A percentile compares a stretch with the other conserved stretches of the same genome.
These are phyloP conservation scores for Telopea speciosissima DNA, from an alignment of 177 flowering plant species.

Conservation along the genomic window DNA sequence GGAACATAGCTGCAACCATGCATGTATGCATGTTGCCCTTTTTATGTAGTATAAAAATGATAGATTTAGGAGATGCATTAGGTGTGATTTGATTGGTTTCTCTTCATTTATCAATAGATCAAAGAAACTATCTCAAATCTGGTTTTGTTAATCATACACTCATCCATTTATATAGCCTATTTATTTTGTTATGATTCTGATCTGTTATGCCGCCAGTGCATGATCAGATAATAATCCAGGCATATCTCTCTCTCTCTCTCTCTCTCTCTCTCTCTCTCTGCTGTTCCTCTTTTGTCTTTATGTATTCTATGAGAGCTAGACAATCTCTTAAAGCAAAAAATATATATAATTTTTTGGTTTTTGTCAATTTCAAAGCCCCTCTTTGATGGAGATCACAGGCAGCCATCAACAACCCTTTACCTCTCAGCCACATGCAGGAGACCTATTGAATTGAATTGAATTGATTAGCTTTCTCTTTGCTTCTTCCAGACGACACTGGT, in stretches of 20 bases:
- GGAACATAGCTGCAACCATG: no score
- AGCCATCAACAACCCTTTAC: slow-evolving; percentile 16
- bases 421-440: slow-evolving; percentile 23
- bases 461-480: slow-evolving; percentile 3
- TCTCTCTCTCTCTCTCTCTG: no score
- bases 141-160: no score
- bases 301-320: no score
- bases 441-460: slow-evolving; percentile 13
- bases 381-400: slow-evolving; percentile 28
- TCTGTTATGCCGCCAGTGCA: slow-evolving; percentile 3
- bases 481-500: slow-evolving; percentile 12
- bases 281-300: no score
- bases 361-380: not conserved
- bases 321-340: no score
- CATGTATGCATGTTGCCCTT: no score
- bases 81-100: no score
- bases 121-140: no score
- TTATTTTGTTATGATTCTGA: slow-evolving; percentile 1
- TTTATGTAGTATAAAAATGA: no score
- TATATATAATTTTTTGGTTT: not conserved
- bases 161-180: not conserved
- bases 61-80: no score
- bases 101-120: no score
- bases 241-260: not conserved
- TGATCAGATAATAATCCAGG: slow-evolving; percentile 10